Base-by-base conservation (phyloP, 352 stramenopile genomes). In the Blastocystis sp. region DNA sequence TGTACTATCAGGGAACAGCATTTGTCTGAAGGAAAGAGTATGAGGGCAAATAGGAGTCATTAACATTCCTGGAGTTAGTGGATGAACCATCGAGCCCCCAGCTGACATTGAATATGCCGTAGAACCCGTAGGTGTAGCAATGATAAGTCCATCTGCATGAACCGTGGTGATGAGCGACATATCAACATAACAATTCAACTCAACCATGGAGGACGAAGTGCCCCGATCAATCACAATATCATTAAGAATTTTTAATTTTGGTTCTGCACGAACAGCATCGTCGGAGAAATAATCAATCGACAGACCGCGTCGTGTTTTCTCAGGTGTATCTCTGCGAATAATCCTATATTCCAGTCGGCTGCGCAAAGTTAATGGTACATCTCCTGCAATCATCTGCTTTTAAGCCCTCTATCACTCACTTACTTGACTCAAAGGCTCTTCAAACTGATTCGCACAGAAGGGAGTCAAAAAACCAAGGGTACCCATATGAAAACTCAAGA, bases 11-110 rank as follows among this genome's bases (percentile, higher is more conserved):
- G 95, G 94, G 91, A 97, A 95, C 11, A 97, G 92, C 73, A 97
- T 92, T 44, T 94, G 94, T 19, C 94, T 93, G 90, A 97, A 97
- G 79, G 94, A 97, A 30, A 98, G 91, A 15, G 97, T 97, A 92
- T 99, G 97, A 0, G 97, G 96, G 90, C 96, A 99, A 87, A 99
- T 98, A 0, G 97, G 97, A 42, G 97, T 99, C 53, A 99, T 96
- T 19, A 98, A 91, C 91, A 99, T 98, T 54, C 94, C 95, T 37
- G 96, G 96, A 68, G 98, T 96, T 0, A 96, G 93, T 33, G 97
- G 97, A 91, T 99, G 97, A 0, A 98, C 95, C 91, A 99, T 98
- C 33, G 95, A 98, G 0, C 96, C 96, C 17, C 97, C 97, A 0
- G 96, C 96, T 17, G 96, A 96, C 90, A 99, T 94, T 69, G 94